Evolutionary conservation across 345 rosid genomes (phyloP).

Genomic region (Aquilaria malaccensis): DNA sequence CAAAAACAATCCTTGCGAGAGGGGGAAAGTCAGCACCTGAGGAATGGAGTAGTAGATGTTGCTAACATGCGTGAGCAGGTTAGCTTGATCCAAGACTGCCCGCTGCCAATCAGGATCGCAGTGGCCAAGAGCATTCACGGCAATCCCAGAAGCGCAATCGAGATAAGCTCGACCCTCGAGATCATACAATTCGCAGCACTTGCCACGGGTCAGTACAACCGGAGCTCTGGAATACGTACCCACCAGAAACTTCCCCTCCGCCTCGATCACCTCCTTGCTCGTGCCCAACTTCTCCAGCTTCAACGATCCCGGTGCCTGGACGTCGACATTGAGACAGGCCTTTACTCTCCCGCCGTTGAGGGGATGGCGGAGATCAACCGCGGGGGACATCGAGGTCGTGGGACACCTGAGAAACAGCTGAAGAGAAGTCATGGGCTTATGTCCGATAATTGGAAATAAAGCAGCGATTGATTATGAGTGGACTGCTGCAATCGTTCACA

Average conservation of each 20-base stretch:
- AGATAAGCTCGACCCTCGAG: slow-evolving; percentile 70
- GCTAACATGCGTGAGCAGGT: slow-evolving; percentile 65
- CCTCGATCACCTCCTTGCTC: slow-evolving; percentile 55
- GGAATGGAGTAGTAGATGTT: slow-evolving; percentile 67
- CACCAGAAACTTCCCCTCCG: slow-evolving; percentile 49
- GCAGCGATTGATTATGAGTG: too few relatives aligned
- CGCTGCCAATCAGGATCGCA: slow-evolving; percentile 78
- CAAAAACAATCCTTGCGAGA: too few relatives aligned
- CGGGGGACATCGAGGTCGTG: slow-evolving; percentile 10
- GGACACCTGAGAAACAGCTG: slow-evolving; percentile 2
- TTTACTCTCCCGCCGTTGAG: slow-evolving; percentile 3
- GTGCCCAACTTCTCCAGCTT: slow-evolving; percentile 7
- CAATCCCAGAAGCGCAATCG: slow-evolving; percentile 74
- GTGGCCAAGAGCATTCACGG: slow-evolving; percentile 78
- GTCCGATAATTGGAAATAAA: too few relatives aligned
- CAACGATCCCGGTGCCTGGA: slow-evolving; percentile 7
- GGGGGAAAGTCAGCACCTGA: slow-evolving; percentile 36
- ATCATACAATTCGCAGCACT: slow-evolving; percentile 76
- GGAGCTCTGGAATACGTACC: slow-evolving; percentile 82
- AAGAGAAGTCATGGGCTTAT: slow-evolving; percentile 12
- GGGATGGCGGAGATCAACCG: slow-evolving; percentile 12
- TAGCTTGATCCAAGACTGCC: slow-evolving; percentile 67
- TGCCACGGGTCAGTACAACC: slow-evolving; percentile 56
- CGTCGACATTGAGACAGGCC: slow-evolving; percentile 28
- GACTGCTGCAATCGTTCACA: too few relatives aligned